Evolutionary conservation across 208 protist genomes (phyloP).

Genomic region (Acanthamoeba sp.): DNA sequence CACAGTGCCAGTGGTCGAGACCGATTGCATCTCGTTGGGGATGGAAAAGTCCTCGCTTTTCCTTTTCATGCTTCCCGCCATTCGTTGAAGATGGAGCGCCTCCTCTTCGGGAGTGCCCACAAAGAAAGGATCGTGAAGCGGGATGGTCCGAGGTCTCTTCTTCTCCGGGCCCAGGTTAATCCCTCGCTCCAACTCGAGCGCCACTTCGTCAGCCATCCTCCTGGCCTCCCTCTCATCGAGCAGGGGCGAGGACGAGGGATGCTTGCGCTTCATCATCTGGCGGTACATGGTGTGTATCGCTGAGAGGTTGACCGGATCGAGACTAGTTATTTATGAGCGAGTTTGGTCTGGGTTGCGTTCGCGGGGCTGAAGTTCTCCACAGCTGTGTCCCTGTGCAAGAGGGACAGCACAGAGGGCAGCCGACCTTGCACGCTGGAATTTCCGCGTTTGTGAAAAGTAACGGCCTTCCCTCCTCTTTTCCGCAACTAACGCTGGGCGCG

Average conservation of each 20-base stretch:
- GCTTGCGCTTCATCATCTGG: constrained; percentile 60
- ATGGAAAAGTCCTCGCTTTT: constrained; percentile 43
- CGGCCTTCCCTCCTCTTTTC: constrained; percentile 50
- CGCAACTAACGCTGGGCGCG: too few species aligned
- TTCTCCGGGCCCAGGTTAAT: neutral
- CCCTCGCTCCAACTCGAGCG: neutral
- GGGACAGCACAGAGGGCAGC: neutral
- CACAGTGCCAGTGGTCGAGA: neutral
- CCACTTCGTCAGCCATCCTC: neutral
- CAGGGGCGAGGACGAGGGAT: neutral
- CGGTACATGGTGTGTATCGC: constrained; percentile 42
- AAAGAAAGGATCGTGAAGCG: constrained; percentile 20
- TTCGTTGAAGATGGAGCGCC: neutral
- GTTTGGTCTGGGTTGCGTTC: too few species aligned
- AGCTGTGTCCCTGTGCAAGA: too few species aligned
- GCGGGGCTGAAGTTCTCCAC: too few species aligned
- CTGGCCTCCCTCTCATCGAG: constrained; percentile 1
- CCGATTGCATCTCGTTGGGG: neutral
- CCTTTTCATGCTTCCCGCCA: neutral
- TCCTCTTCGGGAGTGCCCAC: constrained; percentile 47
- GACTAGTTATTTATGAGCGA: too few species aligned
- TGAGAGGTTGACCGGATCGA: too few species aligned
- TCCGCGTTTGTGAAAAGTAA: neutral
- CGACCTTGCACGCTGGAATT: neutral
- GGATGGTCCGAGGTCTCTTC: neutral